Evolutionary conservation across 352 stramenopile genomes (phyloP).

Genomic region (Phytophthora foliorum): DNA sequence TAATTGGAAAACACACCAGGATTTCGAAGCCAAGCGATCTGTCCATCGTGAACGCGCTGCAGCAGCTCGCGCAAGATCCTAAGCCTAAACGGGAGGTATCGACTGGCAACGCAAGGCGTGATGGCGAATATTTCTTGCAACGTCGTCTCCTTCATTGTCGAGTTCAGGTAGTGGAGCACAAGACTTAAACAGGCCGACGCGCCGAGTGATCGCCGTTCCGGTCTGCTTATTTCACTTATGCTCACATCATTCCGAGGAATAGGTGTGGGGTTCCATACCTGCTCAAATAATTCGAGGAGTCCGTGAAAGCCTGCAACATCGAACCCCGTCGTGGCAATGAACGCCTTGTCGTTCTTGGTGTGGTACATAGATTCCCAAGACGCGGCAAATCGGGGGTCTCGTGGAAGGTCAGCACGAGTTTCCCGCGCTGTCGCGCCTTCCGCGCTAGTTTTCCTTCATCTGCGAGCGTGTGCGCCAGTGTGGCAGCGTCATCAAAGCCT

Average conservation of each 20-base stretch:
- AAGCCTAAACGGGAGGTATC: slow-evolving; percentile 25
- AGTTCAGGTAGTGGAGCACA: slow-evolving; percentile 31
- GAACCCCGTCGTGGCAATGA: slow-evolving; percentile 29
- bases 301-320: slow-evolving; percentile 23
- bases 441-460: too few species aligned
- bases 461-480: too few species aligned
- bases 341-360: too few species aligned
- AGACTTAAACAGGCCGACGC: slow-evolving; percentile 10
- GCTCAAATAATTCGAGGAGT: slow-evolving; percentile 8
- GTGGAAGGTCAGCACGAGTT: too few species aligned
- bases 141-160: slow-evolving; percentile 19
- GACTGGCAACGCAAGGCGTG: slow-evolving; percentile 24
- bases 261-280: slow-evolving; percentile 6
- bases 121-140: slow-evolving; percentile 29
- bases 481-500: too few species aligned
- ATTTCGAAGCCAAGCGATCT: slow-evolving; percentile 15
- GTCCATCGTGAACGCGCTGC: not conserved
- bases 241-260: slow-evolving; percentile 14
- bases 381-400: too few species aligned
- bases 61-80: slow-evolving; percentile 16
- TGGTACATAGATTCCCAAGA: too few species aligned
- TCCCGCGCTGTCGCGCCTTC: too few species aligned
- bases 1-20: slow-evolving; percentile 10
- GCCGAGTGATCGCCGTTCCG: slow-evolving; percentile 10
- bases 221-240: not conserved